Evolutionary conservation across 768 basidiomycete genomes (phyloP).

Genomic region (Sporobolomyces phaffii): DNA sequence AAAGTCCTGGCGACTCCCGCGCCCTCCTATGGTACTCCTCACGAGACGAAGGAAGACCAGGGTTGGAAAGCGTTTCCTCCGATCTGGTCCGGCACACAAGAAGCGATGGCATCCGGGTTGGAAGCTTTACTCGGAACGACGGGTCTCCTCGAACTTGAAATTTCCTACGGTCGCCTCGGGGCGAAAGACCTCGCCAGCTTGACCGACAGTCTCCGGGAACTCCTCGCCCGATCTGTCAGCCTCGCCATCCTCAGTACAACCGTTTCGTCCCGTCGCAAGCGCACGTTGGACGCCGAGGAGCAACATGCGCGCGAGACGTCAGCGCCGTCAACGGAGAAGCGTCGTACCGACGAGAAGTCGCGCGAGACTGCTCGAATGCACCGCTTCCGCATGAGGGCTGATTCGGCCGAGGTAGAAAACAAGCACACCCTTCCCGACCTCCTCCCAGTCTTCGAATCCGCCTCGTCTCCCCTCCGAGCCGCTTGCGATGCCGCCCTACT

Average conservation of each 20-base stretch:
- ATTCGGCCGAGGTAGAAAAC: conserved; percentile 33
- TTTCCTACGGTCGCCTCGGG: conserved; percentile 8
- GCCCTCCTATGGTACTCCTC: background rate
- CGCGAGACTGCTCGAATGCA: conserved; percentile 22
- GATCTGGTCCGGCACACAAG: background rate
- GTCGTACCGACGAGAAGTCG: background rate
- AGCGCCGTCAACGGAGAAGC: background rate
- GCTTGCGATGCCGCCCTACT: conserved; percentile 38
- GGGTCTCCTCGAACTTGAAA: conserved; percentile 27
- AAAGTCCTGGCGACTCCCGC: conserved; percentile 15
- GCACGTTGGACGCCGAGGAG: background rate
- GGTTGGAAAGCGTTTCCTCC: background rate
- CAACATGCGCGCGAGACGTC: background rate
- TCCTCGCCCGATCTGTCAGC: conserved; percentile 16
- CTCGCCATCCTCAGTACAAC: conserved; percentile 15
- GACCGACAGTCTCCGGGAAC: conserved; percentile 13
- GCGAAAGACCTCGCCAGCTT: conserved; percentile 23
- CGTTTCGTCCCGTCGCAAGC: conserved; percentile 10
- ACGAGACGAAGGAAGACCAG: background rate
- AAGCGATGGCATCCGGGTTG: conserved; percentile 5
- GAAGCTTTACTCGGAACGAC: conserved; percentile 21
- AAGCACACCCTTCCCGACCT: conserved; percentile 43
- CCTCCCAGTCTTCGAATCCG: conserved; percentile 41
- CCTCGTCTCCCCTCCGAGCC: conserved; percentile 39
- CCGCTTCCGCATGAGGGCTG: conserved; percentile 10